A percentile compares a stretch with the other conserved stretches of the same genome.
Evolutionary conservation across 805 yeast species (phyloP).

Genomic region (Hanseniaspora meyeri): DNA sequence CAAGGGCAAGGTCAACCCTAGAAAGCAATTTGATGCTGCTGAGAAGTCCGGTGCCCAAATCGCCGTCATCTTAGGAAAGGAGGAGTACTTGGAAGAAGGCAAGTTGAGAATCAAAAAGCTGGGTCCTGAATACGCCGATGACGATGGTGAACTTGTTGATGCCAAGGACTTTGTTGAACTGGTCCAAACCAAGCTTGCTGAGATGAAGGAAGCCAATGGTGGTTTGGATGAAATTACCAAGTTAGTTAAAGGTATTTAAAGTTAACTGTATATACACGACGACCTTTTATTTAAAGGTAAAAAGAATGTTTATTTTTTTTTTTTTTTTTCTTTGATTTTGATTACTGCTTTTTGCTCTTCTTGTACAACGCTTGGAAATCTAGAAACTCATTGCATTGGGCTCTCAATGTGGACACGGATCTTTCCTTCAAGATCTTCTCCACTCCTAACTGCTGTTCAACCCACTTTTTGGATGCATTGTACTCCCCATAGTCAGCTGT

Average conservation of each 20-base stretch:
- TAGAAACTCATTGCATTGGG: conserved; percentile 28
- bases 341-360: not conserved
- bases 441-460: conserved; percentile 31
- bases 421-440: conserved; percentile 33
- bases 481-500: conserved; percentile 24
- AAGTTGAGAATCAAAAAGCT: conserved; percentile 73
- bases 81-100: conserved; percentile 61
- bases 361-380: conserved; percentile 18
- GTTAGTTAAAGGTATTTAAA: conserved; percentile 43
- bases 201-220: conserved; percentile 31
- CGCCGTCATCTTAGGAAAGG: conserved; percentile 91
- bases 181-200: conserved; percentile 41
- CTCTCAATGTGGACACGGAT: conserved; percentile 27
- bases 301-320: no score
- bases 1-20: conserved; percentile 84
- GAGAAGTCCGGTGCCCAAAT: conserved; percentile 84
- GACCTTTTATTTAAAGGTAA: no score
- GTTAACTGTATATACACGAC: not conserved
- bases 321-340: no score
- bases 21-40: conserved; percentile 96
- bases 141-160: conserved; percentile 71
- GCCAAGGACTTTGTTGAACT: conserved; percentile 46
- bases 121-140: conserved; percentile 78
- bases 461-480: conserved; percentile 27
- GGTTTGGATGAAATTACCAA: conserved; percentile 57